Evolutionary conservation across 768 basidiomycete species (phyloP), one percentile per base, ranked within the genome.

Genomic region (Mycena alexandri): DNA sequence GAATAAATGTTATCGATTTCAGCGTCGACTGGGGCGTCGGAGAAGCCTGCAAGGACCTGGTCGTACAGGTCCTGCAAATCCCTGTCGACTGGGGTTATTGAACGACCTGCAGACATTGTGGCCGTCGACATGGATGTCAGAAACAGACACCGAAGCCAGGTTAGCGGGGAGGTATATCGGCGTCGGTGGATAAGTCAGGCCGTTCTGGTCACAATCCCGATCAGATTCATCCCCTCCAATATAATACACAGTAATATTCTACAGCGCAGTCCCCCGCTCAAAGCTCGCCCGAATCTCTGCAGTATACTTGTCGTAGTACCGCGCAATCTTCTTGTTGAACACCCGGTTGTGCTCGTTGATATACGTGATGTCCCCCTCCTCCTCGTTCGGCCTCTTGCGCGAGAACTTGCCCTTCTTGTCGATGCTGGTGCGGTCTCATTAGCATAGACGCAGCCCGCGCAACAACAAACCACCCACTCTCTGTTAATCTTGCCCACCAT

Each of bases 281-380:
- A 99, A 99, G 79, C 95, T 98, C 24, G 94, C 95, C 54, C 96
- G 90, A 70, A 98, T 98, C 78, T 98, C 96, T 47, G 93, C 81
- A 1, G 98, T 99, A 75, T 98, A 98, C 75, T 97, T 96, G 87
- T 97, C 94, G 84, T 95, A 97, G 79, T 95, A 98, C 68, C 96
- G 88, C 6, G 93, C 92, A 82, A 96, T 95, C 93, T 97, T 98
- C 82, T 95, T 96, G 88, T 98, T 98, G 87, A 98, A 99, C 52
- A 98, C 95, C 69, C 95, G 89, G 79, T 98, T 96, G 79, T 93
- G 91, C 79, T 99, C 95, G 84, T 99, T 99, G 87, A 99, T 99
- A 77, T 99, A 99, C 7, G 96, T 99, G 78, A 99, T 93, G 72
- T 98, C 96, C 60, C 94, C 96, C 67, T 96, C 92, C 57, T 94